Evolutionary conservation across 2,329 filamentous ascomycete species (phyloP), one percentile per base, ranked within the genome.

Genomic region (Paraphaeosphaeria sporulosa): DNA sequence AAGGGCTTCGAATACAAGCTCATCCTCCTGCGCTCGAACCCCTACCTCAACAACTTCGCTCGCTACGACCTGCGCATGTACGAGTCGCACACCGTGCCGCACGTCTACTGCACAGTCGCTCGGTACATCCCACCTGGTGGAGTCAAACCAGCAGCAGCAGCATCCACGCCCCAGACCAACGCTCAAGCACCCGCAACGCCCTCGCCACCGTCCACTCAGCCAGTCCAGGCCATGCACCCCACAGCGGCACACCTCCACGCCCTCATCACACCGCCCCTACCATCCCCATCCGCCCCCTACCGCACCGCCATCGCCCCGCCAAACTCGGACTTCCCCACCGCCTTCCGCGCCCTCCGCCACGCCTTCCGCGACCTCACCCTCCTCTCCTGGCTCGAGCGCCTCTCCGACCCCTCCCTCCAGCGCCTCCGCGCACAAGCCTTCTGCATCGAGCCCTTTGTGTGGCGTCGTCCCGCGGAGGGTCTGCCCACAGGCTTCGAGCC

Each of bases 1-100:
- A 84, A 84, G 0, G 85, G 83, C 50, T 91, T 92, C 72, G 75
- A 80, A 4, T 93, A 92, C 76, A 82, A 88, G 56, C 78, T 91
- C 59, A 81, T 82, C 0, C 78, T 95, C 15, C 83, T 83, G 2
- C 85, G 90, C 32, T 72, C 71, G 71, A 85, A 77, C 75, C 82
- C 71, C 42, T 75, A 62, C 4, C 79, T 80, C 12, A 84, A 84
- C 42, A 71, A 77, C 0, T 85, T 85, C 46, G 86, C 92, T 69
- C 86, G 84, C 36, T 89, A 77, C 59, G 63, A 66, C 6, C 56
- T 78, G 34, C 73, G 69, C 1, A 56, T 79, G 15, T 71, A 75
- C 56, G 74, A 78, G 55, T 73, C 68, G 40, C 68, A 78, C 57
- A 66, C 67, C 2, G 66, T 65, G 13, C 73, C 74, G 21, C 66